Base-by-base conservation (phyloP, 73 alveolate species). In the Symbiodinium pilosum region DNA sequence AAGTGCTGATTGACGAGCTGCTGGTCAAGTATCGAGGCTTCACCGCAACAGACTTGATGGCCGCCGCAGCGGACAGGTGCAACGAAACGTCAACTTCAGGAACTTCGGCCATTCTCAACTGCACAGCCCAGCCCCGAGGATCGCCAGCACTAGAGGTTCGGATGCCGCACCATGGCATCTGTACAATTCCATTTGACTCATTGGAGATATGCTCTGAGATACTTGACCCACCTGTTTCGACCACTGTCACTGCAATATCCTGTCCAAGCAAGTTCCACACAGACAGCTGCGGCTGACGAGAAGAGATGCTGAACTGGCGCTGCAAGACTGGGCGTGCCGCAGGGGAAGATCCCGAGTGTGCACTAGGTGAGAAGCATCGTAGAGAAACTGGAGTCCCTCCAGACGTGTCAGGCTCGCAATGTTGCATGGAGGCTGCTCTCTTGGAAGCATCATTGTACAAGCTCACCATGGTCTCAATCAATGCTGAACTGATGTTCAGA, bases 401-500 rank as follows among this genome's bases (percentile, higher is more conserved):
- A 42, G 94, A 85, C 12, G 85, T 56, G 84, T 64, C 43, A 39
- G 42, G 64, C 73, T 87, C 94, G 42, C 52, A 87, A n/a, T 84
- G 94, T 38, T 59, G 85, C 94, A 87, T 87, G 16, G 85, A 51
- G 34, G 59, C 87, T 30, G 43, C 68, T 41, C 95, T 56, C 36
- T 56, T 86, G 30, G 44, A 12, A 2, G 95, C 95, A 18, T 88
- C 95, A 38, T 64, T 56, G 47, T 88, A 88, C 73, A 88, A 32
- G 73, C 86, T 88, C 86, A 88, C 95, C 95, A 88, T 54, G 36
- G 95, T 88, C 69, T 88, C 95, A 38, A 88, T 64, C 47, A 88
- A 36, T 2, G 95, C 87, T 9, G 95, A 88, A 21, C 95, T 88
- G 32, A 88, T 32, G 44, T 88, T 88, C 87, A 88, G 14, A 28